Evolutionary conservation across 1,284 basidiomycete genomes (phyloP).

Genomic region (Vanrija sp.): DNA sequence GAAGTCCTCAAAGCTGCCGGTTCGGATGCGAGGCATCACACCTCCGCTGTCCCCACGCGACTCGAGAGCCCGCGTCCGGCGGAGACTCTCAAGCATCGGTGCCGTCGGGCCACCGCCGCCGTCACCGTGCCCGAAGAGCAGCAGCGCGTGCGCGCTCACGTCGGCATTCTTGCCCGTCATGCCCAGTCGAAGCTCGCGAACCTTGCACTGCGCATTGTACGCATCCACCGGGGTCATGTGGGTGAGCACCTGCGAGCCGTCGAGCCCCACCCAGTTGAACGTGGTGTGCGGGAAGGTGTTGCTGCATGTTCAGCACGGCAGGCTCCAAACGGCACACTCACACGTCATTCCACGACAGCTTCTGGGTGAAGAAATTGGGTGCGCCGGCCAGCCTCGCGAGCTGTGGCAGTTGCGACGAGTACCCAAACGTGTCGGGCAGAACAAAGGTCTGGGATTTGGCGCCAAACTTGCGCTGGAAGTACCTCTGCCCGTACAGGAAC

Average conservation of each 20-base stretch:
- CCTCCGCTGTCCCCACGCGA: constrained; percentile 45
- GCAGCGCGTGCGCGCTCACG: constrained; percentile 62
- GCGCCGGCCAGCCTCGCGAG: constrained; percentile 74
- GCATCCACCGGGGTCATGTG: constrained; percentile 77
- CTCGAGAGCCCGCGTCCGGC: constrained; percentile 70
- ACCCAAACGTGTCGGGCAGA: constrained; percentile 66
- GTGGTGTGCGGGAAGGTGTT: constrained; percentile 87
- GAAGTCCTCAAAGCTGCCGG: constrained; percentile 67
- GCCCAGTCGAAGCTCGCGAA: constrained; percentile 72
- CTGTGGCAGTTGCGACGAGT: constrained; percentile 85
- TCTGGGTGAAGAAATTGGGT: constrained; percentile 94
- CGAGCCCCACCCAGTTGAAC: constrained; percentile 92
- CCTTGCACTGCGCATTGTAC: constrained; percentile 22
- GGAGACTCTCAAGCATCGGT: constrained; percentile 83
- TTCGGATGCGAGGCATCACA: constrained; percentile 21
- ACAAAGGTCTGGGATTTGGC: constrained; percentile 55
- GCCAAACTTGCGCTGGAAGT: constrained; percentile 74
- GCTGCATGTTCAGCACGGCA: constrained; percentile 44
- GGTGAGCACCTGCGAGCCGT: constrained; percentile 56
- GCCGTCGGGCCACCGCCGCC: constrained; percentile 56
- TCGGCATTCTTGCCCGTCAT: constrained; percentile 81
- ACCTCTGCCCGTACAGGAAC: constrained; percentile 81
- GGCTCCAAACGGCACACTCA: not conserved
- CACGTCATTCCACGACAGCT: constrained; percentile 51
- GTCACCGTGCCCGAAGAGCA: constrained; percentile 90